Percentiles rank a stretch among this genome's conserved stretches.
Conservation (phyloP, 108 stramenopile species). For the Bacterosira constricta region DNA sequence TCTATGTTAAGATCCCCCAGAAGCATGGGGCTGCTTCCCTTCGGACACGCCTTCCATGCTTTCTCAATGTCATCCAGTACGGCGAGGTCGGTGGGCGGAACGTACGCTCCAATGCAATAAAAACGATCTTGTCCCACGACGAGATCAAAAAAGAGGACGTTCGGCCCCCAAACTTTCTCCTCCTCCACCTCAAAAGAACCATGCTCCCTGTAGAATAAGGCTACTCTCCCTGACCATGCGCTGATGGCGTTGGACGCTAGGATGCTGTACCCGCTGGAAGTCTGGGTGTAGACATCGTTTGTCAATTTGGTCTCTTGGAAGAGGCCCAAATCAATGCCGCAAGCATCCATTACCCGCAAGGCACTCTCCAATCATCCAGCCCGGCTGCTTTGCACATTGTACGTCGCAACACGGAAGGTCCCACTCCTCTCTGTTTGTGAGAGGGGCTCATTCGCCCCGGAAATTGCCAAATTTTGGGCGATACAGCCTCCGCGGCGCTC, state of each 20-base stretch:
- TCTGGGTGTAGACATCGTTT: neutral
- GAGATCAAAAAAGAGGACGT: neutral
- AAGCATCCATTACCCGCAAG: neutral
- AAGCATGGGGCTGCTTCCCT: neutral
- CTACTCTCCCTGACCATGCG: constrained; percentile 2
- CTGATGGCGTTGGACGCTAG: neutral
- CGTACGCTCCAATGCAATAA: neutral
- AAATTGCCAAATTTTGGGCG: too few species aligned
- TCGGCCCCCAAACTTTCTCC: neutral
- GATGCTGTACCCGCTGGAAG: neutral
- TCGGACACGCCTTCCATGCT: neutral
- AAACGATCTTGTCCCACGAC: neutral
- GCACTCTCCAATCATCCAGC: constrained; percentile 7
- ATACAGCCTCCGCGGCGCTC: too few species aligned
- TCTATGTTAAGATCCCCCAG: neutral
- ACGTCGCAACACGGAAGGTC: neutral
- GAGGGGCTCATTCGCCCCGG: neutral
- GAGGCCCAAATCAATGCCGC: constrained; percentile 1
- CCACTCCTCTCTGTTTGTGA: constrained; percentile 2
- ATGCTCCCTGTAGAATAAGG: neutral
- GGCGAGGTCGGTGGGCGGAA: neutral
- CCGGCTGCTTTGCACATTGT: constrained; percentile 4
- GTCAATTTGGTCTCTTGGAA: constrained; percentile 9
- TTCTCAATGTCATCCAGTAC: neutral
- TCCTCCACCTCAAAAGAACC: neutral